These are phyloP conservation scores for Diutina catenulata DNA, from an alignment of 1,139 yeast genomes.

Conservation along the genomic window DNA sequence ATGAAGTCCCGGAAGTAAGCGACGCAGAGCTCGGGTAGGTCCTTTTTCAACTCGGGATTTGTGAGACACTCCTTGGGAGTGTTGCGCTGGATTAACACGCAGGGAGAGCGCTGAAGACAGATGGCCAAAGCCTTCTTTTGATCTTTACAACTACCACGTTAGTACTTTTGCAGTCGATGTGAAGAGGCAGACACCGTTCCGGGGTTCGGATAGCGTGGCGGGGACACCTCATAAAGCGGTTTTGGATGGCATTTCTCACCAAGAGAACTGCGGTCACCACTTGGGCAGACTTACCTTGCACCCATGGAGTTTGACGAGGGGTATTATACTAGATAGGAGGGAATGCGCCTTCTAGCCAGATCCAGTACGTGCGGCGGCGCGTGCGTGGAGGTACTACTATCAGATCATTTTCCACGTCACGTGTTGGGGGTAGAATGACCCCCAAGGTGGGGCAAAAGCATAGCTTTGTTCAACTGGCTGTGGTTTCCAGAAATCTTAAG, in stretches of 20 bases:
- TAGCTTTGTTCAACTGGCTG: too few relatives aligned
- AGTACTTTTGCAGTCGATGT: too few relatives aligned
- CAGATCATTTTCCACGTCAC: too few relatives aligned
- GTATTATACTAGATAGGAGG: neutral
- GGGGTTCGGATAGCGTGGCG: too few relatives aligned
- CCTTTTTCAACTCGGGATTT: constrained; percentile 62
- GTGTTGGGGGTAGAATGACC: too few relatives aligned
- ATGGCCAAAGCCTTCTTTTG: constrained; percentile 88
- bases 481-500: too few relatives aligned
- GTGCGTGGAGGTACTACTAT: too few relatives aligned
- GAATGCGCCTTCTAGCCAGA: neutral
- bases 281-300: constrained; percentile 11
- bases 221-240: too few relatives aligned
- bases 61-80: constrained; percentile 84
- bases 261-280: too few relatives aligned
- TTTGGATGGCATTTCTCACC: too few relatives aligned
- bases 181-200: neutral
- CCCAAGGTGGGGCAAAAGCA: too few relatives aligned
- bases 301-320: constrained; percentile 8
- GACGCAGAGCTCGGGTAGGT: constrained; percentile 79
- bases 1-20: constrained; percentile 77
- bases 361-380: too few relatives aligned
- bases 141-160: constrained; percentile 65
- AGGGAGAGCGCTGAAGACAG: constrained; percentile 91
- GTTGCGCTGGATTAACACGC: constrained; percentile 82